A percentile compares a stretch with the other conserved stretches of the same genome.
Conservation (phyloP, 441 rosid species). For the Biscutella laevigata region DNA sequence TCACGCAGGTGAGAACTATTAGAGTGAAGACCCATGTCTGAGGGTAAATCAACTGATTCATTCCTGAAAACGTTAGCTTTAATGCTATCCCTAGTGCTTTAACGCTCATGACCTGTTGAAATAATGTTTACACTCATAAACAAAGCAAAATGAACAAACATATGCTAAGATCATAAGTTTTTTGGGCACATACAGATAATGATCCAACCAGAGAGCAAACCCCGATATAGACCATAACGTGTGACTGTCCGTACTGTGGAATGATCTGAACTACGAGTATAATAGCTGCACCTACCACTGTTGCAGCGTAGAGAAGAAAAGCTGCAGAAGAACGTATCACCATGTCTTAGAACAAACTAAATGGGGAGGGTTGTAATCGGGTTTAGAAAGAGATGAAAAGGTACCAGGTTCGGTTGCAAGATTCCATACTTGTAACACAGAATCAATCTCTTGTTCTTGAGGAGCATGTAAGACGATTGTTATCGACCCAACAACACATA, state of each 20-base stretch:
- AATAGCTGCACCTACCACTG: conserved; percentile 41
- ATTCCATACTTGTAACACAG: conserved; percentile 53
- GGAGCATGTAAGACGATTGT: conserved; percentile 59
- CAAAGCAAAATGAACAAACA: not conserved
- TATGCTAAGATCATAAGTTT: not conserved
- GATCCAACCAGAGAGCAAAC: conserved; percentile 60
- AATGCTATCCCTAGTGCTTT: conserved; percentile 58
- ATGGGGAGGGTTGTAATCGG: not conserved
- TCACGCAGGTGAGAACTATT: conserved; percentile 40
- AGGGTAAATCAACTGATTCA: conserved; percentile 45
- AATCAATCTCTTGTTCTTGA: conserved; percentile 45
- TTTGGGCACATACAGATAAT: conserved; percentile 34
- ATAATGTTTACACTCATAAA: too few species aligned
- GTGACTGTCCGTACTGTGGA: conserved; percentile 51
- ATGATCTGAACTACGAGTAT: conserved; percentile 37
- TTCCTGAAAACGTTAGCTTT: conserved; percentile 51
- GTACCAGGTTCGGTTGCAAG: conserved; percentile 66
- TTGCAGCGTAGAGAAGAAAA: conserved; percentile 47
- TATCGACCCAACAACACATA: conserved; percentile 57
- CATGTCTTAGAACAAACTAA: not conserved
- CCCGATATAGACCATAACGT: conserved; percentile 54
- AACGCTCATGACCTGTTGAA: conserved; percentile 53
- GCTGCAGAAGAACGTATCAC: conserved; percentile 12
- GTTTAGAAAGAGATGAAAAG: not conserved
- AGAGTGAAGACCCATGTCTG: conserved; percentile 51